Percentiles rank a stretch among this genome's conserved stretches.
phyloP scores from a whole-genome alignment of 2,329 filamentous ascomycete species.

The Zymoseptoria ardabiliae region DNA sequence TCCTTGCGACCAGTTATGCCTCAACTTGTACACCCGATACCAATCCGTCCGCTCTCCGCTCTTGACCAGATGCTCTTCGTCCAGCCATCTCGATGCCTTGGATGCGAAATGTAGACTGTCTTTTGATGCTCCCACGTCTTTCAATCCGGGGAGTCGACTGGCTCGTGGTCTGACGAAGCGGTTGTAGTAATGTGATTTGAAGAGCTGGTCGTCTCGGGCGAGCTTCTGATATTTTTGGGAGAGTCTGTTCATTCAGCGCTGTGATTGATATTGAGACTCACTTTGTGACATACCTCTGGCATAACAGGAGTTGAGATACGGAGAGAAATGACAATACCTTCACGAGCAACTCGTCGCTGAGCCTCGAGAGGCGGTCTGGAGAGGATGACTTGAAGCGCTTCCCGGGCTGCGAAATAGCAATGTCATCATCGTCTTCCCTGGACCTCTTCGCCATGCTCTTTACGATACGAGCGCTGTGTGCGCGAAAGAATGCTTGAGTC shows the following conservation, averaged over 20 bases:
- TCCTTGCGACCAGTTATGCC: slow-evolving; percentile 85
- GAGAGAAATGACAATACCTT: slow-evolving; percentile 75
- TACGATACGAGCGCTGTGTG: not conserved
- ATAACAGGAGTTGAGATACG: slow-evolving; percentile 58
- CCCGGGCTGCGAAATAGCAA: slow-evolving; percentile 19
- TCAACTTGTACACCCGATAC: slow-evolving; percentile 81
- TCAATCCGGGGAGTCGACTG: slow-evolving; percentile 64
- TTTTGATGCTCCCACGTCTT: slow-evolving; percentile 30
- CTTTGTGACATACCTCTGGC: slow-evolving; percentile 47
- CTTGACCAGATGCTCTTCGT: slow-evolving; percentile 51
- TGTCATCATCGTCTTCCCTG: slow-evolving; percentile 24
- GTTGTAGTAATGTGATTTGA: slow-evolving; percentile 82
- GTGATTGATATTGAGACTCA: not conserved
- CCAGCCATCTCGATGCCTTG: slow-evolving; percentile 53
- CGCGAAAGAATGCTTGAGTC: not conserved
- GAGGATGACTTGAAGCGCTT: slow-evolving; percentile 41
- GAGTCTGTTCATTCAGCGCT: slow-evolving; percentile 49
- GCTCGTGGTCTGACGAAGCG: slow-evolving; percentile 79
- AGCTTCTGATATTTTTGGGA: slow-evolving; percentile 69
- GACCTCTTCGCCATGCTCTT: slow-evolving; percentile 33
- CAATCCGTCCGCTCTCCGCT: slow-evolving; percentile 56
- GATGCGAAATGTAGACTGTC: slow-evolving; percentile 46
- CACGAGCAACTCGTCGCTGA: slow-evolving; percentile 83
- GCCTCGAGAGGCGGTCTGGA: slow-evolving; percentile 57
- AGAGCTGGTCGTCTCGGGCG: slow-evolving; percentile 75